These are phyloP conservation scores for Bolboschoenoplectus hybrid DNA, from an alignment of 202 grass and related monocot species.

Conservation along the genomic window DNA sequence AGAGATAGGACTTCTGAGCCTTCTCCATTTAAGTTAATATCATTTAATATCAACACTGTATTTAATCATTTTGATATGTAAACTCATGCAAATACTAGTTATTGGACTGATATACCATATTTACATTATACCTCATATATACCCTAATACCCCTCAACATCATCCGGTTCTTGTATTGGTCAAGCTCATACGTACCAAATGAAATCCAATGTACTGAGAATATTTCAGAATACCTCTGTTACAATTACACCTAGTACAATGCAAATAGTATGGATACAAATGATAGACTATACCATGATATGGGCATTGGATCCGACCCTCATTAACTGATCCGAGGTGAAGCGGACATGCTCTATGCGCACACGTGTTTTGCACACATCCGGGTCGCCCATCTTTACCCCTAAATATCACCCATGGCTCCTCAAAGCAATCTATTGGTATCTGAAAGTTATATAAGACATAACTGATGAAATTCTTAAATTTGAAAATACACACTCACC, in stretches of 20 bases:
- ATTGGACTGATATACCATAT: background rate
- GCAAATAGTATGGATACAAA: background rate
- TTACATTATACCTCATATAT: background rate
- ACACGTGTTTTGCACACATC: constrained; percentile 96
- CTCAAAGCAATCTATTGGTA: constrained; percentile 97
- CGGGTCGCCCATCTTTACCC: constrained; percentile 82
- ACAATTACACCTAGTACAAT: background rate
- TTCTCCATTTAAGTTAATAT: constrained; percentile 14
- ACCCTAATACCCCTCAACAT: background rate
- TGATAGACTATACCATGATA: constrained; percentile 79
- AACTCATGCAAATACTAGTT: background rate
- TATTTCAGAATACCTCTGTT: background rate
- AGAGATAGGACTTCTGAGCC: background rate
- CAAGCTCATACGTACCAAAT: background rate
- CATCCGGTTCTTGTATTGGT: background rate
- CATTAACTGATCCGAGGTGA: constrained; percentile 89
- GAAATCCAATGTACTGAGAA: background rate
- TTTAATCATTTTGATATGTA: background rate
- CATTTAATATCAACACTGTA: background rate
- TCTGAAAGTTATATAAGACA: constrained; percentile 49
- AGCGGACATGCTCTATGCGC: constrained; percentile 98
- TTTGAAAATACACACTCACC: background rate
- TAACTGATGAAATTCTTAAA: constrained; percentile 10
- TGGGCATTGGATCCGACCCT: constrained; percentile 92
- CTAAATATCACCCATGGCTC: constrained; percentile 96